Percentiles rank a stretch among this genome's conserved stretches.
Evolutionary conservation across 129 eudicot genomes (phyloP).

Genomic region (Escallonia herrerae): DNA sequence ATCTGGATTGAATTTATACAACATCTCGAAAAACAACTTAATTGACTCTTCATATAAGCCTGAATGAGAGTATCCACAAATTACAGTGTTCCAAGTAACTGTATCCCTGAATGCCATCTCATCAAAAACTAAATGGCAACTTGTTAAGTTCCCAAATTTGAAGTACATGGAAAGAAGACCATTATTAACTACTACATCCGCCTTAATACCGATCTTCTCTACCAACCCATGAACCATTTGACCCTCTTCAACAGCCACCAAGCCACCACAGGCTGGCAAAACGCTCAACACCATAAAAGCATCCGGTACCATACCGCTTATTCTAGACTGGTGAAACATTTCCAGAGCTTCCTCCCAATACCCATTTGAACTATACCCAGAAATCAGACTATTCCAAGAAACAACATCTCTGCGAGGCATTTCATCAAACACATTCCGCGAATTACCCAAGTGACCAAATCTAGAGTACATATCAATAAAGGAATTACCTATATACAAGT

Average conservation of each 20-base stretch:
- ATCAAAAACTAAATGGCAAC: conserved; percentile 29
- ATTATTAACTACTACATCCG: conserved; percentile 33
- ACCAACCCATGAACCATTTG: conserved; percentile 48
- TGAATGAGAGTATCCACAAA: conserved; percentile 44
- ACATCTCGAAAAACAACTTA: conserved; percentile 48
- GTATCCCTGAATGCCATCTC: conserved; percentile 46
- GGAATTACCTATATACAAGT: conserved; percentile 63
- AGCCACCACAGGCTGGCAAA: conserved; percentile 50
- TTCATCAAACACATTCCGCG: conserved; percentile 44
- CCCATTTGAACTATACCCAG: conserved; percentile 72
- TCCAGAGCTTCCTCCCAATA: conserved; percentile 48
- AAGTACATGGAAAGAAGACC: conserved; percentile 65
- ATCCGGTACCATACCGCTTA: conserved; percentile 36
- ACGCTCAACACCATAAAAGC: conserved; percentile 38
- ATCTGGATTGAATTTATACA: conserved; percentile 43
- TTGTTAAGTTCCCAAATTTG: conserved; percentile 31
- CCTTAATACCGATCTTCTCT: conserved; percentile 38
- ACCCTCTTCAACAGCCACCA: conserved; percentile 42
- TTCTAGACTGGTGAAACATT: conserved; percentile 25
- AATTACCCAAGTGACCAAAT: conserved; percentile 21
- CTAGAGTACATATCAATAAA: conserved; percentile 58
- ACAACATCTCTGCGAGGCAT: conserved; percentile 50
- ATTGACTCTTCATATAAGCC: conserved; percentile 47
- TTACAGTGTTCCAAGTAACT: conserved; percentile 58
- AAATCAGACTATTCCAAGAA: conserved; percentile 69